Conservation (phyloP, 2,329 filamentous ascomycete species). For the Venturiaceae sp. region DNA sequence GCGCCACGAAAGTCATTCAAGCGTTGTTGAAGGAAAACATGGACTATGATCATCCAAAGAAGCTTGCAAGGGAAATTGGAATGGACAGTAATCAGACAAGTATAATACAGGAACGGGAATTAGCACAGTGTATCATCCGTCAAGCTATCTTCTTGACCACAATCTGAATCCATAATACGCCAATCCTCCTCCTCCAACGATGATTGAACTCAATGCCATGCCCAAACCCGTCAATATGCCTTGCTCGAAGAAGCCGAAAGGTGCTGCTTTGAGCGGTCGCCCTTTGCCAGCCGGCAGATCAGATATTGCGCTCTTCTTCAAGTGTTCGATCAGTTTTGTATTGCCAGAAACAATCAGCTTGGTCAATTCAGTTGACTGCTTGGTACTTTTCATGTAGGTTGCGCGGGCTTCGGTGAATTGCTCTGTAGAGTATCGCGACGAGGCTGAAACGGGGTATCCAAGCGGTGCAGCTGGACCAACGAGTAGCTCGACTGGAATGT, state of each 20-base stretch:
- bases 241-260: conserved; percentile 28
- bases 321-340: conserved; percentile 10
- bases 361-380: conserved; percentile 4
- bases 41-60: not conserved
- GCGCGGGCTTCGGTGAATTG: conserved; percentile 38
- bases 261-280: conserved; percentile 20
- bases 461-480: conserved; percentile 28
- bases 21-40: too few species aligned
- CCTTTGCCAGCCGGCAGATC: conserved; percentile 18
- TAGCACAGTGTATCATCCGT: too few species aligned
- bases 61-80: too few species aligned
- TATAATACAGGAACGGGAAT: too few species aligned
- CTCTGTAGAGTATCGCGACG: conserved; percentile 28
- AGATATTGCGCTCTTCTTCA: conserved; percentile 7
- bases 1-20: too few species aligned
- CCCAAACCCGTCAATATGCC: conserved; percentile 25
- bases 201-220: conserved; percentile 12
- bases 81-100: too few species aligned
- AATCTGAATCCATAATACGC: not conserved
- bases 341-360: conserved; percentile 11
- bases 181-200: not conserved
- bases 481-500: conserved; percentile 46
- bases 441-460: conserved; percentile 16
- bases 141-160: too few species aligned
- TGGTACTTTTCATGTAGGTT: conserved; percentile 21